These are phyloP conservation scores for Populus tomentosa DNA, from an alignment of 441 rosid genomes.

Conservation along the genomic window DNA sequence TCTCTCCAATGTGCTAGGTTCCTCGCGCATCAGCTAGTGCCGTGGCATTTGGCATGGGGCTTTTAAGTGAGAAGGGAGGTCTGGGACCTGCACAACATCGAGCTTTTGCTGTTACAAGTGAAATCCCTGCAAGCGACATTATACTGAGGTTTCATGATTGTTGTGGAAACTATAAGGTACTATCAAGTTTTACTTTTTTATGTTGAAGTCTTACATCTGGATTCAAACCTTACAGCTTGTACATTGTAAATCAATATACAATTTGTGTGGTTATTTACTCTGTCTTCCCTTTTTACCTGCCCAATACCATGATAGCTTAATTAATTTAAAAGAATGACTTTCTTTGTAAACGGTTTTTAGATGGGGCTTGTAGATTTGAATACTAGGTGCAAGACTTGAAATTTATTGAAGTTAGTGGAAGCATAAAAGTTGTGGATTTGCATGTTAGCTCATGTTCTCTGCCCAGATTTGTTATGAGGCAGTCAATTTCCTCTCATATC, in stretches of 20 bases:
- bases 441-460: background rate
- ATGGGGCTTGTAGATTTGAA: background rate
- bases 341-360: background rate
- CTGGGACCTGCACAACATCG: constrained; percentile 77
- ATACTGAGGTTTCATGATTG: constrained; percentile 74
- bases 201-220: background rate
- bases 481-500: background rate
- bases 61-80: constrained; percentile 69
- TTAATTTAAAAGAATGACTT: background rate
- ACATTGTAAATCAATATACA: background rate
- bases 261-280: background rate
- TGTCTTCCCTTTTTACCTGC: background rate
- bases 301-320: background rate
- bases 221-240: background rate
- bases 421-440: background rate
- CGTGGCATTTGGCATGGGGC: constrained; percentile 96
- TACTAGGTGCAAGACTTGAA: background rate
- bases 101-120: constrained; percentile 85
- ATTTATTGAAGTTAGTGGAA: background rate
- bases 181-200: background rate
- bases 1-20: constrained; percentile 42
- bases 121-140: constrained; percentile 89
- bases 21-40: constrained; percentile 97
- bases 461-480: background rate
- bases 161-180: constrained; percentile 88